Percentiles rank a stretch among this genome's conserved stretches.
phyloP scores from a whole-genome alignment of 1,284 basidiomycete genomes.

The Ceratobasidium sp. region DNA sequence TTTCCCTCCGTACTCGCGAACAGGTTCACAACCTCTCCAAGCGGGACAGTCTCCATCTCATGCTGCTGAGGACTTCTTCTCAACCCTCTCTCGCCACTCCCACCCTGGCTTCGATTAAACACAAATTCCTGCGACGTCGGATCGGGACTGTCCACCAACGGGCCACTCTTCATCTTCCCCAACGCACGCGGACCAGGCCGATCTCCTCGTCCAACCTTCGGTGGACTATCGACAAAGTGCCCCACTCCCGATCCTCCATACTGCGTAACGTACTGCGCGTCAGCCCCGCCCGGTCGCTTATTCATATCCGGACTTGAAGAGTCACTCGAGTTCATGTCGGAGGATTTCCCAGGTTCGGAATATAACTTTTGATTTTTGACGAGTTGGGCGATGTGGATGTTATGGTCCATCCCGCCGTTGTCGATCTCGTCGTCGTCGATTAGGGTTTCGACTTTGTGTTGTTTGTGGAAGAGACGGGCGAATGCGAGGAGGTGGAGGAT shows the following conservation, averaged over 20 bases:
- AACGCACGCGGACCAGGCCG: too few relatives aligned
- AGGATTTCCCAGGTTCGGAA: background rate
- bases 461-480: slow-evolving; percentile 31
- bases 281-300: background rate
- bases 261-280: slow-evolving; percentile 2
- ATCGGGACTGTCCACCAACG: slow-evolving; percentile 30
- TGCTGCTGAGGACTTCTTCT: background rate
- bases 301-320: background rate
- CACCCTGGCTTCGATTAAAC: background rate
- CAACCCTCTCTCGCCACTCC: background rate
- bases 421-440: slow-evolving; percentile 29
- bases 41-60: background rate
- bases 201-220: background rate
- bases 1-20: slow-evolving; percentile 6
- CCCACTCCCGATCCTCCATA: slow-evolving; percentile 33
- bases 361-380: background rate
- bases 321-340: background rate
- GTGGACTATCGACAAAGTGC: slow-evolving; percentile 23
- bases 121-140: slow-evolving; percentile 12
- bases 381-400: slow-evolving; percentile 25
- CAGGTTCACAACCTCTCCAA: slow-evolving; percentile 1
- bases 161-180: background rate
- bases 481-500: slow-evolving; percentile 17
- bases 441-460: slow-evolving; percentile 26
- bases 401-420: slow-evolving; percentile 28